Conservation (phyloP, 2,329 filamentous ascomycete genomes). For the Verticillium alfalfae region DNA sequence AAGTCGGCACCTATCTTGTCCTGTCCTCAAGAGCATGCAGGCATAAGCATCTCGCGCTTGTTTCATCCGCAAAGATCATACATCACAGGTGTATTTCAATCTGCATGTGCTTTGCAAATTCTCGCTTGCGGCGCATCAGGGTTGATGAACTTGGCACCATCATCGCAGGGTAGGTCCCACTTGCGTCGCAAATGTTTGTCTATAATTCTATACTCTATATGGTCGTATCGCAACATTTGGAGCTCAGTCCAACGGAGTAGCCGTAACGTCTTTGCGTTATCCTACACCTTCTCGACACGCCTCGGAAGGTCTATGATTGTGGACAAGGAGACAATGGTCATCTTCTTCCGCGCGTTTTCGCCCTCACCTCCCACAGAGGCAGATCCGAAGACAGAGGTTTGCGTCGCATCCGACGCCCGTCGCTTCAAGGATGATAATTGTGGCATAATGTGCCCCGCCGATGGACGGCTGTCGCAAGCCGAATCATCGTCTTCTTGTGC, state of each 20-base stretch:
- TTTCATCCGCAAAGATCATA: no score
- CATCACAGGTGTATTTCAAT: no score
- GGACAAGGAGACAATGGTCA: conserved; percentile 28
- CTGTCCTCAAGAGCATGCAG: no score
- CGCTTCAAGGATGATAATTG: conserved; percentile 39
- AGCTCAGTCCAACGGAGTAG: not conserved
- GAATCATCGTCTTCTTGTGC: conserved; percentile 27
- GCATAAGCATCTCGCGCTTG: no score
- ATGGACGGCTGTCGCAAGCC: conserved; percentile 28
- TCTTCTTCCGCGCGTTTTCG: conserved; percentile 27
- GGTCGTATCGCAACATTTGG: not conserved
- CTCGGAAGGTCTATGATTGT: conserved; percentile 32
- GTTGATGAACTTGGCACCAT: no score
- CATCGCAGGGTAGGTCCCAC: no score
- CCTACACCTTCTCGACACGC: conserved; percentile 30
- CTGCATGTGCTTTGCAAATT: no score
- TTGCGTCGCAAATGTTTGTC: not conserved
- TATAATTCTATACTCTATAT: not conserved
- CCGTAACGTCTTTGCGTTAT: not conserved
- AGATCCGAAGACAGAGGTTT: conserved; percentile 39
- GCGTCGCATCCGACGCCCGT: conserved; percentile 45
- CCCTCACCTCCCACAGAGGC: conserved; percentile 19
- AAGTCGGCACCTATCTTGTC: no score
- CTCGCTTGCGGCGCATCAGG: no score
- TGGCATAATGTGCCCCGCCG: conserved; percentile 39